phyloP scores from a whole-genome alignment of 225 moss, liverwort and hornwort genomes.

The Sphagnum contortum region DNA sequence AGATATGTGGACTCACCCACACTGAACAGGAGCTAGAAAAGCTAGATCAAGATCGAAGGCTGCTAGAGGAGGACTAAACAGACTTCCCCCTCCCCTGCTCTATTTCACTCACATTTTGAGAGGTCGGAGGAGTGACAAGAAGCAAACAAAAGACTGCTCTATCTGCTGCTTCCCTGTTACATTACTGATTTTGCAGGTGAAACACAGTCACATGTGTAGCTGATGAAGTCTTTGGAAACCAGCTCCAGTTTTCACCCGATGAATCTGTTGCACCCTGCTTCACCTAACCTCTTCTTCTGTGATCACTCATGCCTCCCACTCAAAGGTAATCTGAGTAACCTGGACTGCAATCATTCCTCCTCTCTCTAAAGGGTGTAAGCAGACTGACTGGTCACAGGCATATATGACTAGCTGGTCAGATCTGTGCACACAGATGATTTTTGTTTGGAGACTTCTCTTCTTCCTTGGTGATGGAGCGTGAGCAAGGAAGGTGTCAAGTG shows the following conservation, averaged over 20 bases:
- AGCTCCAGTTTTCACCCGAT: constrained; percentile 27
- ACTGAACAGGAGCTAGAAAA: constrained; percentile 67
- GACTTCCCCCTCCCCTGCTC: constrained; percentile 21
- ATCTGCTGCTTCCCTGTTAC: not conserved
- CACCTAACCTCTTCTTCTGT: constrained; percentile 54
- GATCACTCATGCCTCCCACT: constrained; percentile 11
- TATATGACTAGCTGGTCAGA: no score
- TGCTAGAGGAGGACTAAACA: constrained; percentile 43
- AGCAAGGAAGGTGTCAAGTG: no score
- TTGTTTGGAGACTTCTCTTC: no score
- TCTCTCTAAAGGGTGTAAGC: constrained; percentile 14
- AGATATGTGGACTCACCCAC: constrained; percentile 50
- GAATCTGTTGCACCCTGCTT: constrained; percentile 14
- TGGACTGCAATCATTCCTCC: constrained; percentile 21
- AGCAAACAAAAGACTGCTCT: constrained; percentile 23
- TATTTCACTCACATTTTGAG: constrained; percentile 53
- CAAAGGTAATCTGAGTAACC: constrained; percentile 28
- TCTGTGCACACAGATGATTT: no score
- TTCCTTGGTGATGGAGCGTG: no score
- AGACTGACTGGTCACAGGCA: no score
- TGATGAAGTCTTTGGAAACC: constrained; percentile 51
- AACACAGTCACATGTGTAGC: constrained; percentile 48
- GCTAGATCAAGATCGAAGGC: constrained; percentile 57
- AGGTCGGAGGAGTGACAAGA: constrained; percentile 17
- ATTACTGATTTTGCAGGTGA: constrained; percentile 16